Conservation (phyloP, 1,139 yeast genomes). For the Debaryomycetaceae sp. region DNA sequence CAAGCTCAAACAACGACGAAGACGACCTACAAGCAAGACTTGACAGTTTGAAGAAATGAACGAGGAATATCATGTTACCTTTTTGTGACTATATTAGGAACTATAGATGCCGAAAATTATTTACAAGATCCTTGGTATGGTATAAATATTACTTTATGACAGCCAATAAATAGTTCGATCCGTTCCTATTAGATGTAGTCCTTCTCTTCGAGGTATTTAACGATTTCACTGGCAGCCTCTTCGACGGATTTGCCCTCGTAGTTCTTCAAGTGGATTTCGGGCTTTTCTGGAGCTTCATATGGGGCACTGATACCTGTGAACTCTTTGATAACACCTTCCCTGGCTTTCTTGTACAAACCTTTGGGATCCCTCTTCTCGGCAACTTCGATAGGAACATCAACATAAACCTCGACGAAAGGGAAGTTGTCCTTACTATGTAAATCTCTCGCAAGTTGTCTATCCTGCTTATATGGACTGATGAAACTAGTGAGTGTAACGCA, state of each 20-base stretch:
- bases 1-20: slow-evolving; percentile 49
- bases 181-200: slow-evolving; percentile 35
- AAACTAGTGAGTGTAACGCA: slow-evolving; percentile 83
- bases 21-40: slow-evolving; percentile 89
- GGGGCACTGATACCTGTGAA: slow-evolving; percentile 97
- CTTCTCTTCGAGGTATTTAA: slow-evolving; percentile 61
- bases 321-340: slow-evolving; percentile 90
- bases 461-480: slow-evolving; percentile 84
- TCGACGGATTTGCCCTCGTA: slow-evolving; percentile 65
- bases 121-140: background rate
- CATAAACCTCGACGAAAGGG: slow-evolving; percentile 85
- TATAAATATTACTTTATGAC: background rate
- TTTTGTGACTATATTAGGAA: background rate
- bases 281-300: slow-evolving; percentile 82
- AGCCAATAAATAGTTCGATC: background rate
- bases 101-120: background rate
- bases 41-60: slow-evolving; percentile 68
- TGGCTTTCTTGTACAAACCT: slow-evolving; percentile 93
- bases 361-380: slow-evolving; percentile 97
- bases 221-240: slow-evolving; percentile 72
- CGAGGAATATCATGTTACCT: background rate
- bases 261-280: slow-evolving; percentile 81
- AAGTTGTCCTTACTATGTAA: slow-evolving; percentile 71
- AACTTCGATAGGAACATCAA: slow-evolving; percentile 88
- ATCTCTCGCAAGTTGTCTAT: slow-evolving; percentile 81